phyloP scores from a whole-genome alignment of 768 basidiomycete species.

The Mycena haematopus region DNA sequence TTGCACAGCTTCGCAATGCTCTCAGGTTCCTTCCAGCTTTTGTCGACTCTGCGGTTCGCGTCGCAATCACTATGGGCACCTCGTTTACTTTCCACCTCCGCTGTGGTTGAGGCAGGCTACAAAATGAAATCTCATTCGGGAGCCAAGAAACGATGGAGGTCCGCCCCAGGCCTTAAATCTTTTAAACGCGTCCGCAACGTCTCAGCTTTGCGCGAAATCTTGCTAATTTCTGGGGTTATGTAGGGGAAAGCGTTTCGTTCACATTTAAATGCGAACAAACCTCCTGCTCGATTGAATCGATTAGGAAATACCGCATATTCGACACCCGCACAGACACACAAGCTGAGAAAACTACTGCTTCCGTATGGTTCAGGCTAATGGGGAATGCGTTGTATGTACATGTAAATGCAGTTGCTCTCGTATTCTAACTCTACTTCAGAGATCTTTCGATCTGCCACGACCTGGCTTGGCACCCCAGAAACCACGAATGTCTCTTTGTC shows the following conservation, averaged over 20 bases:
- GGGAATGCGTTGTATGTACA: background rate
- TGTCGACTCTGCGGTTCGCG: conserved; percentile 14
- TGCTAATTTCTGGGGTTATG: background rate
- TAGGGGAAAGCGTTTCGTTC: conserved; percentile 76
- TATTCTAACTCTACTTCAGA: conserved; percentile 4
- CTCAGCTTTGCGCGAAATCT: background rate
- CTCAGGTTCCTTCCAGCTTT: conserved; percentile 12
- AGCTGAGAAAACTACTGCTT: conserved; percentile 68
- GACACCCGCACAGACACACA: conserved; percentile 65
- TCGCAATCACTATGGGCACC: conserved; percentile 31
- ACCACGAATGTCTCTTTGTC: conserved; percentile 74
- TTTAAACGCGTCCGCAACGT: conserved; percentile 74
- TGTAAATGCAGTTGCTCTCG: background rate
- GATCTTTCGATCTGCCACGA: conserved; percentile 4
- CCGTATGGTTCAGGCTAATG: conserved; percentile 62
- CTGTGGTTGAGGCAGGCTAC: conserved; percentile 62
- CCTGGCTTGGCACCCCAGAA: conserved; percentile 63
- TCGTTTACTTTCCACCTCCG: conserved; percentile 67
- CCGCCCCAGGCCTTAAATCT: conserved; percentile 62
- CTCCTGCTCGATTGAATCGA: conserved; percentile 67
- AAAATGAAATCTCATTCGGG: conserved; percentile 85
- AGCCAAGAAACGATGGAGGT: conserved; percentile 82
- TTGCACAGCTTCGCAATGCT: background rate
- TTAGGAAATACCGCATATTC: conserved; percentile 73
- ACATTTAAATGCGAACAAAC: conserved; percentile 76